Evolutionary conservation across 1,284 basidiomycete species (phyloP), one percentile per base, ranked within the genome.

Genomic region (Puccinia polysora): DNA sequence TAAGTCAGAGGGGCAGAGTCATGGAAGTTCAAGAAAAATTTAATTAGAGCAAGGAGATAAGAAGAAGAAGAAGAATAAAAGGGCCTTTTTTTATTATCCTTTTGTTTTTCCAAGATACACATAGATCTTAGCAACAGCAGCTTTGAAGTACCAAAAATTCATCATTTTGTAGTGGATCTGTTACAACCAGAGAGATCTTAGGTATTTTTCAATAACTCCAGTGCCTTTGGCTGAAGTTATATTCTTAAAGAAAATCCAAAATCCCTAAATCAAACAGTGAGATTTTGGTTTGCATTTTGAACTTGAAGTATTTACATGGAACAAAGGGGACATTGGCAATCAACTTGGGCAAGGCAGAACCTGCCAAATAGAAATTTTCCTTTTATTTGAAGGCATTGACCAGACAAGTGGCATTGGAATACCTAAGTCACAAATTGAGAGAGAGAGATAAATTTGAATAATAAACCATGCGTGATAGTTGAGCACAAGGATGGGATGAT

Each of bases 381-480:
- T 79, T 78, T 76, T 79, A 79, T 76, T 79, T 79, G 73, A 73
- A 76, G 45, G 78, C 78, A 76, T 77, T 78, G 65, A 74, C 76
- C 47, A 76, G 75, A 43, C 78, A 78, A 55, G 75, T 78, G 10
- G 77, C 40, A 69, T 78, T 78, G 55, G 77, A 74, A 75, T 79
- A 79, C 63, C 74, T 76, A 75, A 75, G 70, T 60, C 74, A 73
- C n/a, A n/a, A n/a, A n/a, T n/a, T n/a, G n/a, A 59, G 10, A 5
- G 12, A 65, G 15, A 34, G 28, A 34, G 14, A 14, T n/a, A n/a
- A n/a, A n/a, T 7, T 23, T 10, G 36, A 45, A 36, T 0, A 30
- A 28, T 62, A 28, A 43, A 32, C 1, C 28, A 25, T 2, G 47
- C 15, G 30, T n/a, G 40, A 23, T 30, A 8, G 7, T 32, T 45